phyloP scores from a whole-genome alignment of 306 rosid species.

The Vicia sativa region DNA sequence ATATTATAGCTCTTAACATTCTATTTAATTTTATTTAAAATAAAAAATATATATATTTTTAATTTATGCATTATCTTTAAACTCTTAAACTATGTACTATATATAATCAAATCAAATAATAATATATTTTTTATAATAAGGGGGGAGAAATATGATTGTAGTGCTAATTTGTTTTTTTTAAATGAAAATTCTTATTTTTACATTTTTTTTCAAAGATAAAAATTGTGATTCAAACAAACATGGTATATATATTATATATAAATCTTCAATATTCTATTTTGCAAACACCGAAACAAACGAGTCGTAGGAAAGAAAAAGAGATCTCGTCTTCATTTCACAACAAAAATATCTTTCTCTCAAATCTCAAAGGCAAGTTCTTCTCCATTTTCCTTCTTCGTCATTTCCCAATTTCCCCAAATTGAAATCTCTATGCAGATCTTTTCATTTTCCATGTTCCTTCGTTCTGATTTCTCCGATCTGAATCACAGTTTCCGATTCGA shows the following conservation, averaged over 20 bases:
- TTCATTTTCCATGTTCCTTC: not conserved
- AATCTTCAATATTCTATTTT: not conserved
- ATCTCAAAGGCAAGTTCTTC: conserved; percentile 41
- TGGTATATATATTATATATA: not conserved
- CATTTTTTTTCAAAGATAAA: not conserved
- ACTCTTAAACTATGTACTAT: too few relatives aligned
- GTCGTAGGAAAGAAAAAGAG: conserved; percentile 4
- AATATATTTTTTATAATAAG: too few relatives aligned
- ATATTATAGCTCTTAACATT: too few relatives aligned
- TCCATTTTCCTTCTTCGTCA: too few relatives aligned
- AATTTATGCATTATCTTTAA: too few relatives aligned
- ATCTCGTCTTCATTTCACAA: conserved; percentile 23
- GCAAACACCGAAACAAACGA: conserved; percentile 11
- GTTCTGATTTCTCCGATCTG: conserved; percentile 28
- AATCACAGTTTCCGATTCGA: not conserved
- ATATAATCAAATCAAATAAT: too few relatives aligned
- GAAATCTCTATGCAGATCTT: not conserved
- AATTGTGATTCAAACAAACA: not conserved
- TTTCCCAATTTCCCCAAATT: not conserved
- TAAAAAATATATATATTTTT: too few relatives aligned
- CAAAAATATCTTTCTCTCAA: conserved; percentile 1
- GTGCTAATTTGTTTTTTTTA: too few relatives aligned
- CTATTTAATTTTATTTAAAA: too few relatives aligned
- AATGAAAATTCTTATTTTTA: too few relatives aligned
- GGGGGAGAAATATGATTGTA: too few relatives aligned